These are phyloP conservation scores for Lipomyces orientalis DNA, from an alignment of 805 yeast species.

Conservation along the genomic window DNA sequence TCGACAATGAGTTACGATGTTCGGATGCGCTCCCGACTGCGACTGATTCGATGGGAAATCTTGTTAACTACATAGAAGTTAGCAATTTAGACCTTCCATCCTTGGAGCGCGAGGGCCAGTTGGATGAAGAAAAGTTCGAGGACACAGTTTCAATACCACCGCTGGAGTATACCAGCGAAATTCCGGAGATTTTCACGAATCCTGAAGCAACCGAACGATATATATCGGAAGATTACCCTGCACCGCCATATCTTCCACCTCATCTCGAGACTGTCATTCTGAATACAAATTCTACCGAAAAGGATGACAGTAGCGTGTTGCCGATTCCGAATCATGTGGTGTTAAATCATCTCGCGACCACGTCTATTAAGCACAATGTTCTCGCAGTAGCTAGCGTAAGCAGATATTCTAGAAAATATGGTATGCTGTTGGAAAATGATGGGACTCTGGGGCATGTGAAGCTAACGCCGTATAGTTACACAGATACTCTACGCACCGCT, in stretches of 20 bases:
- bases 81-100: constrained; percentile 38
- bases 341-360: constrained; percentile 91
- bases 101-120: constrained; percentile 34
- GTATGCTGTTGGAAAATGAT: constrained; percentile 47
- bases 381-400: constrained; percentile 91
- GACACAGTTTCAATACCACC: constrained; percentile 32
- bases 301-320: constrained; percentile 84
- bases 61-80: constrained; percentile 88
- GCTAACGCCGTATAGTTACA: constrained; percentile 45
- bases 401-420: constrained; percentile 83
- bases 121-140: constrained; percentile 37
- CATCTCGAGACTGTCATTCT: constrained; percentile 92
- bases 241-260: constrained; percentile 97
- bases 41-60: constrained; percentile 94
- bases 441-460: background rate
- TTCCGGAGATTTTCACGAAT: constrained; percentile 51
- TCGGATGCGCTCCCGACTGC: constrained; percentile 93
- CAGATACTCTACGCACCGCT: constrained; percentile 84
- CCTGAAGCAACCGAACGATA: constrained; percentile 50
- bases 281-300: constrained; percentile 68
- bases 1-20: constrained; percentile 88
- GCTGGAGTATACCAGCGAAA: constrained; percentile 46
- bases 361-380: constrained; percentile 91
- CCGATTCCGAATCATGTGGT: constrained; percentile 96
- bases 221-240: constrained; percentile 55